Conservation (phyloP, 2,329 filamentous ascomycete species). For the Cercospora zeina region DNA sequence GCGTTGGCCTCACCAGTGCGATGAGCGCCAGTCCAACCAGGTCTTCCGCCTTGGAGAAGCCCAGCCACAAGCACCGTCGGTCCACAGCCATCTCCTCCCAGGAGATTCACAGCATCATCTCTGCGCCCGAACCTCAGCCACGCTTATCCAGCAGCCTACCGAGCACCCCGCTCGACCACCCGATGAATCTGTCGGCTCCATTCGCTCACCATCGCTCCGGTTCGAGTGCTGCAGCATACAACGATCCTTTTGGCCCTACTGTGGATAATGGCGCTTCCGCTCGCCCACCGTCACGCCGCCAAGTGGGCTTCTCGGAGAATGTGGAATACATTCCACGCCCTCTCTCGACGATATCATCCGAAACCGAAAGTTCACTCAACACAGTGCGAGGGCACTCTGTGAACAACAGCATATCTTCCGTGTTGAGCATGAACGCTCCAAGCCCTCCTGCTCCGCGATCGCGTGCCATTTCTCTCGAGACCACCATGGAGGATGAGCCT, state of each 20-base stretch:
- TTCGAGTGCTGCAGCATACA: constrained; percentile 1
- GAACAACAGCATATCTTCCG: constrained; percentile 76
- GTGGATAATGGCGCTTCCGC: constrained; percentile 36
- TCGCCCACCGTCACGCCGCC: constrained; percentile 55
- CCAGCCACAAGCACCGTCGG: constrained; percentile 70
- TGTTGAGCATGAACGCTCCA: constrained; percentile 62
- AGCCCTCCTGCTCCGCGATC: constrained; percentile 49
- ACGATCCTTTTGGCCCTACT: constrained; percentile 17
- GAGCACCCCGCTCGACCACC: constrained; percentile 40
- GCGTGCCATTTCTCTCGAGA: constrained; percentile 43
- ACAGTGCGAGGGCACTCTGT: constrained; percentile 72
- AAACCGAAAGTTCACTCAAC: constrained; percentile 72
- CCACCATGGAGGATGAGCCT: constrained; percentile 45
- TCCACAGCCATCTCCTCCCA: constrained; percentile 81
- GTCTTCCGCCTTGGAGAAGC: constrained; percentile 54
- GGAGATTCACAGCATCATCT: constrained; percentile 71
- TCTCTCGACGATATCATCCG: constrained; percentile 78
- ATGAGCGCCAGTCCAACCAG: constrained; percentile 72
- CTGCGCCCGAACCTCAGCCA: constrained; percentile 42
- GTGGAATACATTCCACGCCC: constrained; percentile 82
- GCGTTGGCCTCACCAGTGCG: constrained; percentile 60
- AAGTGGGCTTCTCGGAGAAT: constrained; percentile 81
- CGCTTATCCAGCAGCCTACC: constrained; percentile 38
- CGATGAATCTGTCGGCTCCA: constrained; percentile 8
- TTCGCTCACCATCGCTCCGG: not conserved